Percentiles rank a stretch among this genome's conserved stretches.
phyloP scores from a whole-genome alignment of 2,329 filamentous ascomycete genomes.

The Aspergillus japonicus region DNA sequence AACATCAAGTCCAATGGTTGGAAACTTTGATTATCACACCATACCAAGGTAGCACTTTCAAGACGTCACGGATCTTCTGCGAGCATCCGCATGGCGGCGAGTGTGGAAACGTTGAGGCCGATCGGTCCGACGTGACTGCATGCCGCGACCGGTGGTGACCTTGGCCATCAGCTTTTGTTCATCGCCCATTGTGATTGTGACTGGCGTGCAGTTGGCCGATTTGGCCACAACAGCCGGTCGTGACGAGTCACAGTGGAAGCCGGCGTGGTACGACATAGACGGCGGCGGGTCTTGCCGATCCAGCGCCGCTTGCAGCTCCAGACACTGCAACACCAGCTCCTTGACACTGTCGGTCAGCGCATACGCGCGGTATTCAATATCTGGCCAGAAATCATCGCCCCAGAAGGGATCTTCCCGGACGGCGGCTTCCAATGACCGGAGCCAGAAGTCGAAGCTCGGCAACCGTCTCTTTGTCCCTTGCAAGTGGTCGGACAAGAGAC shows the following conservation, averaged over 20 bases:
- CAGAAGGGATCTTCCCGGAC: constrained; percentile 46
- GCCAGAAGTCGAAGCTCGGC: constrained; percentile 41
- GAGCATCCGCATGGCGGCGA: constrained; percentile 19
- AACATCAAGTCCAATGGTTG: background rate
- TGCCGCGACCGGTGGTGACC: constrained; percentile 19
- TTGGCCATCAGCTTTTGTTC: constrained; percentile 30
- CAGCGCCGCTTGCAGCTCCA: constrained; percentile 33
- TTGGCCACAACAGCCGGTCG: constrained; percentile 29
- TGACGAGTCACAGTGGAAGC: constrained; percentile 21
- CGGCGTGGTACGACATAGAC: constrained; percentile 20
- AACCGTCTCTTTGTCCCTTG: constrained; percentile 24
- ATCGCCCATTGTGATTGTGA: constrained; percentile 35
- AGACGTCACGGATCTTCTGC: constrained; percentile 25
- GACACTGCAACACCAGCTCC: constrained; percentile 41
- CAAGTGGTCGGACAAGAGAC: constrained; percentile 38
- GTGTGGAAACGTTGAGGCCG: constrained; percentile 21
- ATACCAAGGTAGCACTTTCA: constrained; percentile 7
- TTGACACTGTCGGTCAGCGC: constrained; percentile 40
- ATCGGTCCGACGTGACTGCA: constrained; percentile 20
- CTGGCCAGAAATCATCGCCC: constrained; percentile 43
- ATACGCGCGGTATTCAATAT: constrained; percentile 42
- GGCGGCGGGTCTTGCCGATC: constrained; percentile 23
- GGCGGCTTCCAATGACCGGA: constrained; percentile 37
- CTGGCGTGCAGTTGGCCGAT: constrained; percentile 32
- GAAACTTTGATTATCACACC: background rate